phyloP scores from a whole-genome alignment of 176 grass and related monocot genomes.

The Miscanthus lutarioriparius region DNA sequence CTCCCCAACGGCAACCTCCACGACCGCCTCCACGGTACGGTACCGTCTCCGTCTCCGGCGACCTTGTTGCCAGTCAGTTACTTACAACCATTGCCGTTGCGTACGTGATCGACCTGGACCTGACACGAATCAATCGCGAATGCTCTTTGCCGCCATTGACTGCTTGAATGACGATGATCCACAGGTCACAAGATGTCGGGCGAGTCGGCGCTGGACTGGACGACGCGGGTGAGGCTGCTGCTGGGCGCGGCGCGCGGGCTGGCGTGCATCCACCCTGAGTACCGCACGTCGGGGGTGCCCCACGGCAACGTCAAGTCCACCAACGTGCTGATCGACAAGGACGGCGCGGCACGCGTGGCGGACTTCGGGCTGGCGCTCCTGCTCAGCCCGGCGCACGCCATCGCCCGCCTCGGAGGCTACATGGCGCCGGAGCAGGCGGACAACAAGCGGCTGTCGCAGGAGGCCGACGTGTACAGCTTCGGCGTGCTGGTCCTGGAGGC shows the following conservation, averaged over 20 bases:
- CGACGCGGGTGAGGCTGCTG: conserved; percentile 40
- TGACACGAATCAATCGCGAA: too few relatives aligned
- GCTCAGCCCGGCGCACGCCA: conserved; percentile 45
- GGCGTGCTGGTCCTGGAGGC: conserved; percentile 62
- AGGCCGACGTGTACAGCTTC: conserved; percentile 70
- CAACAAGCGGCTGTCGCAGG: conserved; percentile 48
- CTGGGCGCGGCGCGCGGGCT: conserved; percentile 53
- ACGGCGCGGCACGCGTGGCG: conserved; percentile 39
- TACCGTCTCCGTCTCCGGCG: background rate
- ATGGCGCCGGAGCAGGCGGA: conserved; percentile 42
- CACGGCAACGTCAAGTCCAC: conserved; percentile 72
- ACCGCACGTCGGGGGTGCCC: conserved; percentile 36
- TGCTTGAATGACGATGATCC: too few relatives aligned
- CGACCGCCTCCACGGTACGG: conserved; percentile 57
- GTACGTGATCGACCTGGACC: too few relatives aligned
- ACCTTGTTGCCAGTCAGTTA: too few relatives aligned
- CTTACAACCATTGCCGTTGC: too few relatives aligned
- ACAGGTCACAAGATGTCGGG: conserved; percentile 38
- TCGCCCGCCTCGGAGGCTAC: conserved; percentile 43
- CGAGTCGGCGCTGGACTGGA: conserved; percentile 55
- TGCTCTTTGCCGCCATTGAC: too few relatives aligned
- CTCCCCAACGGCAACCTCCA: conserved; percentile 81
- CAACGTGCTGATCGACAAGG: conserved; percentile 54
- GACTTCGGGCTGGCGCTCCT: conserved; percentile 62
- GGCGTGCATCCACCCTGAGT: conserved; percentile 51